Percentiles rank a stretch among this genome's conserved stretches.
phyloP scores from a whole-genome alignment of 2,329 filamentous ascomycete species.

The Lasiodiplodia citricola region DNA sequence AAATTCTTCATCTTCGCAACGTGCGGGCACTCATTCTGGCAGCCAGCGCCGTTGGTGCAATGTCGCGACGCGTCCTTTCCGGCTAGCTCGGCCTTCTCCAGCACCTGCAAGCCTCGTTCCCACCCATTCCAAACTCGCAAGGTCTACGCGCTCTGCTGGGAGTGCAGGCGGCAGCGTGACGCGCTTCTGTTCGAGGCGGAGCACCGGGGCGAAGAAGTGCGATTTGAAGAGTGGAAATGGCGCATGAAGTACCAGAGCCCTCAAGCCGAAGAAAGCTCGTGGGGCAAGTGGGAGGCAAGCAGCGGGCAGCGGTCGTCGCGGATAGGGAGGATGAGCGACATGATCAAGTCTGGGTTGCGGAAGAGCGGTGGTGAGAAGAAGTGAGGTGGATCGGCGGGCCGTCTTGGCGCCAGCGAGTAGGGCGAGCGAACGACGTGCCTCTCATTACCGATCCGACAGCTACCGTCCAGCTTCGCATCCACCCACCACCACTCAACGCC shows the following conservation, averaged over 20 bases:
- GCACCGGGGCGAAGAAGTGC: slow-evolving; percentile 30
- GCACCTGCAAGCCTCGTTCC: slow-evolving; percentile 21
- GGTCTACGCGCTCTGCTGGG: slow-evolving; percentile 40
- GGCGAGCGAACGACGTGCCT: slow-evolving; percentile 21
- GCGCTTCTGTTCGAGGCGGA: slow-evolving; percentile 31
- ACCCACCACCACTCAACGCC: neutral
- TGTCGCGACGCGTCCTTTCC: slow-evolving; percentile 40
- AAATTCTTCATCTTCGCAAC: slow-evolving; percentile 48
- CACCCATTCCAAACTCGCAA: slow-evolving; percentile 45
- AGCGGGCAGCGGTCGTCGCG: slow-evolving; percentile 7
- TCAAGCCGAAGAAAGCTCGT: slow-evolving; percentile 37
- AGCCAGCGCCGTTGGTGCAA: slow-evolving; percentile 39
- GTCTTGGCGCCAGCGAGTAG: slow-evolving; percentile 15
- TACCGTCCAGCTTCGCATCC: neutral
- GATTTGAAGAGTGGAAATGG: slow-evolving; percentile 48
- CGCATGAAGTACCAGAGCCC: slow-evolving; percentile 45
- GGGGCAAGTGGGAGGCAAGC: slow-evolving; percentile 31
- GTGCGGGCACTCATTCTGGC: slow-evolving; percentile 49
- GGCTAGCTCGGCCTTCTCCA: slow-evolving; percentile 29
- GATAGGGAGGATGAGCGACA: slow-evolving; percentile 9
- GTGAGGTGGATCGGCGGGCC: slow-evolving; percentile 3
- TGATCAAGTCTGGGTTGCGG: slow-evolving; percentile 21
- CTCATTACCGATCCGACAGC: slow-evolving; percentile 17
- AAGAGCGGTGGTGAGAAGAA: slow-evolving; percentile 13
- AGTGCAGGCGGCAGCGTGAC: slow-evolving; percentile 38